These are phyloP conservation scores for Prinsepia uniflora DNA, from an alignment of 306 rosid genomes.

Conservation along the genomic window DNA sequence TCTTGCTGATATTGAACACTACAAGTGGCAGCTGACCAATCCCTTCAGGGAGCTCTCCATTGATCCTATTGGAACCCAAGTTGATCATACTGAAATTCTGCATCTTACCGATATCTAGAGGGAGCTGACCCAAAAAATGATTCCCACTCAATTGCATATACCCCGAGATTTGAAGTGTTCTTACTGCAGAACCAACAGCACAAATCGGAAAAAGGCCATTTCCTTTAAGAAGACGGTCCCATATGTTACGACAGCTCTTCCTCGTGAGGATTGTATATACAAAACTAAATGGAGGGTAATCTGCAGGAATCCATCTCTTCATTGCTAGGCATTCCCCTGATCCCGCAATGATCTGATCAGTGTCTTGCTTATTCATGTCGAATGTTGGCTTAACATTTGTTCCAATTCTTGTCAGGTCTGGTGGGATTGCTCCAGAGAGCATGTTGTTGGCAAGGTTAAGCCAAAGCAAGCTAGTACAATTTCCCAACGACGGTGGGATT, in stretches of 20 bases:
- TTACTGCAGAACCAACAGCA: slow-evolving; percentile 36
- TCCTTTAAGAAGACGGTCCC: slow-evolving; percentile 81
- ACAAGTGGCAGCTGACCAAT: slow-evolving; percentile 54
- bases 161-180: slow-evolving; percentile 55
- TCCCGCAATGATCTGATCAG: slow-evolving; percentile 39
- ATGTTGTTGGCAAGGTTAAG: slow-evolving; percentile 80
- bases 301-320: slow-evolving; percentile 95
- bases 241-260: slow-evolving; percentile 71
- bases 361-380: slow-evolving; percentile 36
- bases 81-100: slow-evolving; percentile 65
- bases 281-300: slow-evolving; percentile 93
- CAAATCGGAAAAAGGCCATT: slow-evolving; percentile 60
- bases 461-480: slow-evolving; percentile 83
- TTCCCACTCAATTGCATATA: slow-evolving; percentile 79
- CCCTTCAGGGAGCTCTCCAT: slow-evolving; percentile 64
- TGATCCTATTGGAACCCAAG: slow-evolving; percentile 53
- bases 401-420: slow-evolving; percentile 66
- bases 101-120: slow-evolving; percentile 67
- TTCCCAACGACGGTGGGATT: slow-evolving; percentile 75
- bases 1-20: slow-evolving; percentile 55
- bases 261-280: slow-evolving; percentile 65
- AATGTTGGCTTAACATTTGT: slow-evolving; percentile 53
- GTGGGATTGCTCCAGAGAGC: slow-evolving; percentile 60
- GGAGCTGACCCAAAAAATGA: slow-evolving; percentile 62
- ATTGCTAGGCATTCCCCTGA: slow-evolving; percentile 88